Percentiles rank a stretch among this genome's conserved stretches.
phyloP scores from a whole-genome alignment of 805 yeast genomes.

The Metschnikowia continentalis region DNA sequence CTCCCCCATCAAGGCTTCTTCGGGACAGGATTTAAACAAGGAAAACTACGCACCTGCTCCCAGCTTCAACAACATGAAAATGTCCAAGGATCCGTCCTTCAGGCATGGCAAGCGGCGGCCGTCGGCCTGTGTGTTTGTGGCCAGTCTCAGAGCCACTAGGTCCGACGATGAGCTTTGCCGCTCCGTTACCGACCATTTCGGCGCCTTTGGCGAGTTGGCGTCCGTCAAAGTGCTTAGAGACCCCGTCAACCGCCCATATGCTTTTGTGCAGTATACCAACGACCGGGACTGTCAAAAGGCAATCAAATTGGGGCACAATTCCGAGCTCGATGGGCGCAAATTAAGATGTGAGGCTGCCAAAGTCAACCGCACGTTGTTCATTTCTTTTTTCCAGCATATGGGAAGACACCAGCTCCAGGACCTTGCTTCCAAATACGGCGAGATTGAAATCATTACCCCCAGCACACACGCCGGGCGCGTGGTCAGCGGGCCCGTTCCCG shows the following conservation, averaged over 20 bases:
- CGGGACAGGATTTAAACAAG: constrained; percentile 4
- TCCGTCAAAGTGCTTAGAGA: constrained; percentile 82
- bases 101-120: constrained; percentile 36
- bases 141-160: constrained; percentile 62
- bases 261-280: constrained; percentile 79
- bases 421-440: constrained; percentile 57
- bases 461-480: constrained; percentile 34
- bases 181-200: constrained; percentile 66
- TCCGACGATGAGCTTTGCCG: constrained; percentile 69
- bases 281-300: constrained; percentile 71
- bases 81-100: background rate
- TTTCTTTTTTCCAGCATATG: constrained; percentile 33
- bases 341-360: constrained; percentile 88
- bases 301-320: constrained; percentile 62
- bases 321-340: constrained; percentile 65
- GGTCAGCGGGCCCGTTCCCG: constrained; percentile 6
- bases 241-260: constrained; percentile 78
- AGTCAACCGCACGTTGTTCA: constrained; percentile 79
- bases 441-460: constrained; percentile 60
- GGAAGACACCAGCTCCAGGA: constrained; percentile 33
- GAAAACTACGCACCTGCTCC: constrained; percentile 4
- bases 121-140: constrained; percentile 84
- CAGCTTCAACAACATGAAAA: background rate
- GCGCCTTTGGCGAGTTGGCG: constrained; percentile 64
- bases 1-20: constrained; percentile 1